Evolutionary conservation across 2,329 filamentous ascomycete species (phyloP).

Genomic region (Hypoxylon sp.): DNA sequence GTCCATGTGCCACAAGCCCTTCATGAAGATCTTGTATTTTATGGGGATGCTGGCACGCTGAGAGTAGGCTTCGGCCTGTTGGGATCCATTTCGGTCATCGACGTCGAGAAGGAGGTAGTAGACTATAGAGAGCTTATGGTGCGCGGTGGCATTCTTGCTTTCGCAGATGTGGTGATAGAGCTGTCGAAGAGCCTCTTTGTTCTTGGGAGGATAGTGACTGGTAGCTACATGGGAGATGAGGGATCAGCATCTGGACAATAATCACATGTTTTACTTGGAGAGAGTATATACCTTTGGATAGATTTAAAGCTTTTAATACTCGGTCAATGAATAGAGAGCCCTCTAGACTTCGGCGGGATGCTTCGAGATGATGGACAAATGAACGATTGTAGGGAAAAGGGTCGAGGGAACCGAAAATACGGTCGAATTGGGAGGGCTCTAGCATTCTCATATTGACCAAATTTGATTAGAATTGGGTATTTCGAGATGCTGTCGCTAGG

Average conservation of each 20-base stretch:
- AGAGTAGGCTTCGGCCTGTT: constrained; percentile 69
- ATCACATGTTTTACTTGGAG: neutral
- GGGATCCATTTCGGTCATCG: constrained; percentile 64
- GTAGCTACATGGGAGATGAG: constrained; percentile 56
- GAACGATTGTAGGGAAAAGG: constrained; percentile 75
- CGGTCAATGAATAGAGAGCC: constrained; percentile 85
- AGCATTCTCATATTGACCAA: constrained; percentile 62
- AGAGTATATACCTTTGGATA: constrained; percentile 73
- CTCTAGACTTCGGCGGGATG: constrained; percentile 76
- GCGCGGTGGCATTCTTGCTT: constrained; percentile 71
- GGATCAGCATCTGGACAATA: constrained; percentile 47
- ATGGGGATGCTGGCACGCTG: constrained; percentile 75
- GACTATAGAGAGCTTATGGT: constrained; percentile 86
- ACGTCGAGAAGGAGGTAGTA: constrained; percentile 88
- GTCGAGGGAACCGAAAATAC: constrained; percentile 74
- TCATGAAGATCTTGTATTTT: constrained; percentile 85
- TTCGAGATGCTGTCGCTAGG: neutral
- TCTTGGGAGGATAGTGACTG: constrained; percentile 81
- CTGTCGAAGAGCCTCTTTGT: constrained; percentile 75
- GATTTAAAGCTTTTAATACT: constrained; percentile 77
- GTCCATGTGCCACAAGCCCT: constrained; percentile 86
- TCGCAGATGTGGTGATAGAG: constrained; percentile 80
- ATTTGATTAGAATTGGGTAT: neutral
- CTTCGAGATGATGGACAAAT: constrained; percentile 73
- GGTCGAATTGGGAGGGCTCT: constrained; percentile 76